A percentile compares a stretch with the other conserved stretches of the same genome.
phyloP scores from a whole-genome alignment of 495 filamentous ascomycete genomes.

The Penicillium fimorum region DNA sequence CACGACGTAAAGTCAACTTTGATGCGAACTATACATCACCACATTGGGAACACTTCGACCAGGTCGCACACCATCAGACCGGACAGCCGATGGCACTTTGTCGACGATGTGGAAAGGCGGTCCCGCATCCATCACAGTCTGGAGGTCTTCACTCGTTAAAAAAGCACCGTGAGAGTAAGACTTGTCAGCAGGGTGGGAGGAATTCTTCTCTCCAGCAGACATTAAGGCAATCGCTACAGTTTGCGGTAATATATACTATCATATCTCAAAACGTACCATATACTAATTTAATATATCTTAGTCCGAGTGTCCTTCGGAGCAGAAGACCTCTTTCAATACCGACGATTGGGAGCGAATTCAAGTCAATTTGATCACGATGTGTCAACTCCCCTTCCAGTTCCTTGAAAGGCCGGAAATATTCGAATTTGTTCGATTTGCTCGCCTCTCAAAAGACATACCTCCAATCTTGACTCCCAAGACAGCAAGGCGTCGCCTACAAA shows the following conservation, averaged over 20 bases:
- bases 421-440: background rate
- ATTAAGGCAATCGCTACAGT: background rate
- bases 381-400: background rate
- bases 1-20: background rate
- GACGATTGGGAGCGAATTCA: background rate
- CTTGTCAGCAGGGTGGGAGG: background rate
- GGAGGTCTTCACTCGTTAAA: background rate
- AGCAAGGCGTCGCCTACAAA: background rate
- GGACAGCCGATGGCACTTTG: background rate
- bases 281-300: background rate
- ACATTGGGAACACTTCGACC: background rate
- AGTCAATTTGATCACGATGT: background rate
- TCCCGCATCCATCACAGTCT: background rate
- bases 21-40: background rate
- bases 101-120: background rate
- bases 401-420: background rate
- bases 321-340: background rate
- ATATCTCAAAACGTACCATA: too few species aligned
- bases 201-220: background rate
- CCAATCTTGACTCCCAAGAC: background rate
- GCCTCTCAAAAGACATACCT: background rate
- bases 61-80: background rate
- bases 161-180: background rate
- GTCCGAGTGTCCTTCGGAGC: background rate
- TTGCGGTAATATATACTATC: background rate